A percentile compares a stretch with the other conserved stretches of the same genome.
Conservation (phyloP, 805 yeast species). For the Yarrowia divulgata region DNA sequence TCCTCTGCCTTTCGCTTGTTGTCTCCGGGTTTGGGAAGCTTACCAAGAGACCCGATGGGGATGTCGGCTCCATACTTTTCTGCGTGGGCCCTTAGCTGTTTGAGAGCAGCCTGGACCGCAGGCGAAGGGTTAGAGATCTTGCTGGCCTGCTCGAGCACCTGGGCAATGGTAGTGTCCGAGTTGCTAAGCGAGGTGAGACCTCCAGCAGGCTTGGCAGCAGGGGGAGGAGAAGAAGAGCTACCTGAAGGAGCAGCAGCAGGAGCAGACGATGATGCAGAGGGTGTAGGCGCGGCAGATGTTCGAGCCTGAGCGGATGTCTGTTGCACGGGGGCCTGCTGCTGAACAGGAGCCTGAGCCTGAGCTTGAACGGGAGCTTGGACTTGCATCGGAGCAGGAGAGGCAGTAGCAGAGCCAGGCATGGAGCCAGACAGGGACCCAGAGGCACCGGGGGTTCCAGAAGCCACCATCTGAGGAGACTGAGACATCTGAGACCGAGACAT, state of each 20-base stretch:
- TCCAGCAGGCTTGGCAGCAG: constrained; percentile 17
- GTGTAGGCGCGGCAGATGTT: constrained; percentile 2
- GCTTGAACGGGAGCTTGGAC: constrained; percentile 3
- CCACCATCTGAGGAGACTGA: constrained; percentile 11
- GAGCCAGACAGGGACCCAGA: constrained; percentile 21
- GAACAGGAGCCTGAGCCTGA: constrained; percentile 1
- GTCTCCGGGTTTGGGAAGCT: constrained; percentile 35
- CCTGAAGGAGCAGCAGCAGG: constrained; percentile 27
- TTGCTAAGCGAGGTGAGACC: constrained; percentile 31
- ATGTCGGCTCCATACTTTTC: constrained; percentile 41
- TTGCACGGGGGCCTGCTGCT: background rate
- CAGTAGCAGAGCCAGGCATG: constrained; percentile 13
- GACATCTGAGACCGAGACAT: constrained; percentile 1
- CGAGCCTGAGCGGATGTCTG: background rate
- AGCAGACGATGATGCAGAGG: constrained; percentile 14
- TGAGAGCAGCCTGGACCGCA: constrained; percentile 49
- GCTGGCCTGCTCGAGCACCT: constrained; percentile 51
- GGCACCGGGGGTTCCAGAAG: background rate
- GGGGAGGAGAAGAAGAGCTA: constrained; percentile 17
- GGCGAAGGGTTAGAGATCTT: constrained; percentile 51
- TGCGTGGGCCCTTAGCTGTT: constrained; percentile 50
- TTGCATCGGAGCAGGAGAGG: constrained; percentile 10
- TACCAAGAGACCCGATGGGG: constrained; percentile 36
- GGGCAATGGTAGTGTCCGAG: constrained; percentile 46
- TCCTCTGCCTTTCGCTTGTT: constrained; percentile 37